Evolutionary conservation across 176 grass and related monocot species (phyloP).

Genomic region (Ensete ventricosum): DNA sequence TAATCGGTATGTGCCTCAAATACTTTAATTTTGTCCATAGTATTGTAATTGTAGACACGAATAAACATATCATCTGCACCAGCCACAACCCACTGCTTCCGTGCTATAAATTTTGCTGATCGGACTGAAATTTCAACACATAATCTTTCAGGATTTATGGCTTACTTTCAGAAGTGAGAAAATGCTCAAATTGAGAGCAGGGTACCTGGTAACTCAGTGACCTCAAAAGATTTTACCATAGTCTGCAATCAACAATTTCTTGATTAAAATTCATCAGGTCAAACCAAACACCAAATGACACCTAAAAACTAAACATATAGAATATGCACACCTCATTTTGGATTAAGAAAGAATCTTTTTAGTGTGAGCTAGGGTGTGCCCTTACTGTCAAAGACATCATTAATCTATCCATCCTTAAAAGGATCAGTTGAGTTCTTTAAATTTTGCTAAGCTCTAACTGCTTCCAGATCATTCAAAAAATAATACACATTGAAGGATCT

Average conservation of each 20-base stretch:
- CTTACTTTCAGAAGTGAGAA: neutral
- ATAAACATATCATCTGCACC: slow-evolving; percentile 96
- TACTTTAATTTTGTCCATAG: slow-evolving; percentile 20
- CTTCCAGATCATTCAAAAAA: too few species aligned
- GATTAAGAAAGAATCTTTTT: too few species aligned
- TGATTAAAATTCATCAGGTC: neutral
- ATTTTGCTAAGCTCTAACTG: too few species aligned
- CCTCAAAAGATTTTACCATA: slow-evolving; percentile 30
- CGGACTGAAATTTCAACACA: slow-evolving; percentile 60
- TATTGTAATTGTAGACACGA: slow-evolving; percentile 36
- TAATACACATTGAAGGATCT: too few species aligned
- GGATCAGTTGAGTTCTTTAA: too few species aligned
- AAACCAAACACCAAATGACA: neutral
- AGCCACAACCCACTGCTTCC: slow-evolving; percentile 99
- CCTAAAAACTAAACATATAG: too few species aligned
- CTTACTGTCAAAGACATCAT: too few species aligned
- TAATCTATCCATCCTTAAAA: too few species aligned
- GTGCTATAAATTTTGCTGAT: slow-evolving; percentile 81
- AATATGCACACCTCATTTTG: neutral
- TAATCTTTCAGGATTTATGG: slow-evolving; percentile 1
- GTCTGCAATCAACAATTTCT: slow-evolving; percentile 27
- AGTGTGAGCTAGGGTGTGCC: too few species aligned
- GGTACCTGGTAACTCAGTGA: slow-evolving; percentile 61
- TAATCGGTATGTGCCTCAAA: slow-evolving; percentile 22
- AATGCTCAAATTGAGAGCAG: neutral